These are phyloP conservation scores for Albifimbria verrucaria DNA, from an alignment of 2,329 filamentous ascomycete species.

Conservation along the genomic window DNA sequence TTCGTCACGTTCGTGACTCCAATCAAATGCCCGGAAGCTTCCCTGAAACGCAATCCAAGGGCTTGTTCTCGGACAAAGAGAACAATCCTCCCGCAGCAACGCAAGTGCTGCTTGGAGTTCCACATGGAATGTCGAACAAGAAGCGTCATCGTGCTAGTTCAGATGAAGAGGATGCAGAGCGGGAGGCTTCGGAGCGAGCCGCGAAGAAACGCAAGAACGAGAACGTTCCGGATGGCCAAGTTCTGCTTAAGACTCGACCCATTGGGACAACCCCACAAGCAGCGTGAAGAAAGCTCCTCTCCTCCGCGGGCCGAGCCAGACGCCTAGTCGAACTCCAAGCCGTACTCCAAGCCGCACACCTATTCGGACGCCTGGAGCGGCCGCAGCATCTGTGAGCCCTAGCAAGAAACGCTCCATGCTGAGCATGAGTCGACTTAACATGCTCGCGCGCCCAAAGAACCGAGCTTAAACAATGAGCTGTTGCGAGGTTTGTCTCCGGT, in stretches of 20 bases:
- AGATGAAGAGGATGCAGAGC: conserved; percentile 53
- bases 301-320: conserved; percentile 21
- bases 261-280: conserved; percentile 26
- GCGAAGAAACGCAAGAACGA: conserved; percentile 58
- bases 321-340: conserved; percentile 9
- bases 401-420: conserved; percentile 51
- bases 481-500: not conserved
- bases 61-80: conserved; percentile 49
- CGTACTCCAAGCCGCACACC: not conserved
- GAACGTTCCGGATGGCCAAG: conserved; percentile 47
- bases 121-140: conserved; percentile 64
- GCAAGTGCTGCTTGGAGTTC: conserved; percentile 42
- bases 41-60: conserved; percentile 31
- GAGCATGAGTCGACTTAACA: conserved; percentile 57
- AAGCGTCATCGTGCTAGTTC: conserved; percentile 58
- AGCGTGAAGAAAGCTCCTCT: conserved; percentile 32
- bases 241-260: conserved; percentile 48
- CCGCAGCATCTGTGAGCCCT: conserved; percentile 35
- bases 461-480: conserved; percentile 34
- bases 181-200: conserved; percentile 44
- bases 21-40: conserved; percentile 56
- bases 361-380: conserved; percentile 12
- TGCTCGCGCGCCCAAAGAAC: conserved; percentile 59
- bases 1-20: conserved; percentile 58
- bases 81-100: conserved; percentile 41